Conservation (phyloP, 352 stramenopile genomes). For the Globisporangium polare region DNA sequence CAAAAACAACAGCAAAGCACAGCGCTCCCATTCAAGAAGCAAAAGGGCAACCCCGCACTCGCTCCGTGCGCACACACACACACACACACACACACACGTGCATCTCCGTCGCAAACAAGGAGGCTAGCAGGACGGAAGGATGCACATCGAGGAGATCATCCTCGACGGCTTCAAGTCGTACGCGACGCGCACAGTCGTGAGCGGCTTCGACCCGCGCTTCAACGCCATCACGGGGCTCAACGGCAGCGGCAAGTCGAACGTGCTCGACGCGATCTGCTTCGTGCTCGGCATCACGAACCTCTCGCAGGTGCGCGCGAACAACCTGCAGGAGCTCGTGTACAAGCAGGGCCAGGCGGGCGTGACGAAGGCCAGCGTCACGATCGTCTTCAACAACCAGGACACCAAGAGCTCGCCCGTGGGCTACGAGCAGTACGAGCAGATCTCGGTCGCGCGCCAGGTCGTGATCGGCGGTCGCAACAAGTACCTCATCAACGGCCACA, state of each 20-base stretch:
- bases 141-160: constrained; percentile 99
- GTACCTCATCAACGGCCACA: constrained; percentile 99
- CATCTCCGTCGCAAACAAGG: neutral
- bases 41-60: neutral
- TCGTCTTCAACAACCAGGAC: constrained; percentile 99
- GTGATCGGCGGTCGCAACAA: constrained; percentile 99
- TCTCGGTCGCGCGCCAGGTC: constrained; percentile 98
- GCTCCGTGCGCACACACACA: neutral
- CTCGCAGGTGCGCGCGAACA: constrained; percentile 96
- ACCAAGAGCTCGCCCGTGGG: constrained; percentile 89
- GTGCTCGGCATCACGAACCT: constrained; percentile 99
- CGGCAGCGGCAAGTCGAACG: constrained; percentile 99
- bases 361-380: constrained; percentile 98
- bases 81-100: neutral
- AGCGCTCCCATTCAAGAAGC: too few species aligned
- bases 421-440: constrained; percentile 98
- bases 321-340: constrained; percentile 99
- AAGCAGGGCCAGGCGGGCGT: constrained; percentile 99
- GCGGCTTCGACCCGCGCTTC: constrained; percentile 98
- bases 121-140: constrained; percentile 28
- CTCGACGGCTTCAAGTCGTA: constrained; percentile 99
- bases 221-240: constrained; percentile 99
- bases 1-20: too few species aligned
- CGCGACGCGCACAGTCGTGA: constrained; percentile 97
- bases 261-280: constrained; percentile 99